A percentile compares a stretch with the other conserved stretches of the same genome.
These are phyloP conservation scores for Cyberlindnera sargentensis DNA, from an alignment of 805 yeast species.

Conservation along the genomic window DNA sequence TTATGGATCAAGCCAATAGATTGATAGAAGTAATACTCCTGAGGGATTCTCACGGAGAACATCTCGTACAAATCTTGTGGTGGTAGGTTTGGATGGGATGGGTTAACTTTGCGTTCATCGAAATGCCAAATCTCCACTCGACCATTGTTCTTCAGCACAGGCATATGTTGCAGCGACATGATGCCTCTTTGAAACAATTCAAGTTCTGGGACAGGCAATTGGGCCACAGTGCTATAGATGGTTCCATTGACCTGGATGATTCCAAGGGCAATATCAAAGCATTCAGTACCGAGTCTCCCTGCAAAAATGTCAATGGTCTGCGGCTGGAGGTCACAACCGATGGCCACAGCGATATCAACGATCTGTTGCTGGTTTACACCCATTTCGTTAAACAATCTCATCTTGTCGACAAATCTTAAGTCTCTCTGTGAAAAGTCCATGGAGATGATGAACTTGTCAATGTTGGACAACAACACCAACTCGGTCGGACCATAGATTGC, in stretches of 20 bases:
- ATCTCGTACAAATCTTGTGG: conserved; percentile 81
- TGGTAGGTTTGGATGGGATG: conserved; percentile 5
- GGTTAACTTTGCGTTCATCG: conserved; percentile 24
- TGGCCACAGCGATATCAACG: conserved; percentile 66
- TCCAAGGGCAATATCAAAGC: conserved; percentile 32
- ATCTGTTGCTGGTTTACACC: conserved; percentile 58
- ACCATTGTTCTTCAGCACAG: conserved; percentile 66
- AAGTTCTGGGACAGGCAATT: not conserved
- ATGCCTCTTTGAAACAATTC: conserved; percentile 53
- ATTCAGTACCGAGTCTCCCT: conserved; percentile 19
- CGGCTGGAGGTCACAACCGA: conserved; percentile 75
- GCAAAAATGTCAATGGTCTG: conserved; percentile 45
- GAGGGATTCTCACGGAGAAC: conserved; percentile 78
- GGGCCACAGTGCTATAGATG: conserved; percentile 39
- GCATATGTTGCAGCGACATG: conserved; percentile 62
- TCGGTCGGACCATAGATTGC: conserved; percentile 84
- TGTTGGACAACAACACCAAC: conserved; percentile 48
- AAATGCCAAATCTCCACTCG: conserved; percentile 49
- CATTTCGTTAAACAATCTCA: conserved; percentile 52
- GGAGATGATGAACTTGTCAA: conserved; percentile 66
- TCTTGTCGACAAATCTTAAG: conserved; percentile 59
- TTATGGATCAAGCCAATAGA: conserved; percentile 68
- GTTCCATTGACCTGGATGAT: conserved; percentile 36
- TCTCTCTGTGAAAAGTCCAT: conserved; percentile 61
- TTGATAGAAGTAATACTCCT: conserved; percentile 75